phyloP scores from a whole-genome alignment of 306 rosid species.

The Trifolium subterraneum region DNA sequence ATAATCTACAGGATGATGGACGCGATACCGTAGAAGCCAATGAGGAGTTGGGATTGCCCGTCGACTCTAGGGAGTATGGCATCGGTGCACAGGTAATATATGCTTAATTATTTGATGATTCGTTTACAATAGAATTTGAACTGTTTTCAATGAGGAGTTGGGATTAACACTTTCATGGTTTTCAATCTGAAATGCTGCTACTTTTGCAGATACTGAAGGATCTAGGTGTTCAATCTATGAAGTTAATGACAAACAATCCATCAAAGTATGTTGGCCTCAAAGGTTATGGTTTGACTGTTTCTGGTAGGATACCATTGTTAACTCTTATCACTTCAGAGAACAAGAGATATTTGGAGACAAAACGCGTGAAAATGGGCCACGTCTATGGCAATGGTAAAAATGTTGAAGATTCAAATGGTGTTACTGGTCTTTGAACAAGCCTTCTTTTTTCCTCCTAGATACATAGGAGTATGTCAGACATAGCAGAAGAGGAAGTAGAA shows the following conservation, averaged over 20 bases:
- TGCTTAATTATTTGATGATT: not conserved
- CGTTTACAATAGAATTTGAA: constrained; percentile 5
- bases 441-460: not conserved
- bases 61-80: constrained; percentile 95
- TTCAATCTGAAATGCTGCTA: constrained; percentile 26
- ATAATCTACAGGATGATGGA: constrained; percentile 85
- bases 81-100: constrained; percentile 89
- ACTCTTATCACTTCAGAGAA: constrained; percentile 78
- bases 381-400: constrained; percentile 40
- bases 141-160: too few species aligned
- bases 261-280: constrained; percentile 78
- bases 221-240: constrained; percentile 82
- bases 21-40: constrained; percentile 95
- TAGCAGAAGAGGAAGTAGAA: constrained; percentile 2
- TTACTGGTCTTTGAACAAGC: constrained; percentile 32
- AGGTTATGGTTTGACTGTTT: constrained; percentile 80
- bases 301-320: constrained; percentile 76
- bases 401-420: constrained; percentile 39
- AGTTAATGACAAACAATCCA: constrained; percentile 92
- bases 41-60: constrained; percentile 92
- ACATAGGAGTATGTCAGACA: not conserved
- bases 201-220: constrained; percentile 73
- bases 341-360: constrained; percentile 74
- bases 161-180: not conserved
- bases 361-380: constrained; percentile 82